Evolutionary conservation across 2,329 filamentous ascomycete genomes (phyloP), one percentile per base, ranked within the genome.

Genomic region (Mycosphaerella sp.): DNA sequence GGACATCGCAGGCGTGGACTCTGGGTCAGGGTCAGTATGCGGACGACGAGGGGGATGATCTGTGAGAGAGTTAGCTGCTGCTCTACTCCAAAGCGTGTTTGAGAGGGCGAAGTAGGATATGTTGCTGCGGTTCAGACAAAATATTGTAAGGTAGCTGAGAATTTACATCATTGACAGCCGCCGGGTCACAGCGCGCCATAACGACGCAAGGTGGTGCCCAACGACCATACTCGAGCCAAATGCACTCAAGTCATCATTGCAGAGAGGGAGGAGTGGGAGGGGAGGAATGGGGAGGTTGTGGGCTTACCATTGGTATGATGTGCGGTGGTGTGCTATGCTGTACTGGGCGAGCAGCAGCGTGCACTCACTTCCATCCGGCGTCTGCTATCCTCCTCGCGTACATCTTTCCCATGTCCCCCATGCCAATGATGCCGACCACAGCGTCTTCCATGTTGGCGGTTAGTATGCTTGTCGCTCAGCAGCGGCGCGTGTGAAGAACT

Each of bases 181-280:
- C 76, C 63, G 53, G 60, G 62, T 63, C 67, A 64, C 59, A 62
- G 48, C 48, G 57, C 59, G 78, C 86, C 89, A 92, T 81, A 86
- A 95, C 84, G 87, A 85, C 53, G 76, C 74, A 78, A 51, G 78
- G 77, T 64, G 77, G 74, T 73, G 67, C 73, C 76, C 74, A 76
- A 78, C 76, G 74, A 78, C 83, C 83, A 90, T 95, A 80, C 92
- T 97, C 92, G 89, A 97, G 92, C 92, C 92, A 97, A 97, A 97
- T 97, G 92, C 92, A 91, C 92, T 97, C 92, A 92, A 89, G 92
- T 97, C 92, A 97, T 97, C 92, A 95, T 90, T 71, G 72, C 72
- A 73, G 51, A 43, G 66, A 56, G 45, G 44, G 52, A 56, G 45
- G 44, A 51, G 54, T 54, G 57, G 55, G 47, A 40, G 48, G 40